These are phyloP conservation scores for Tetrapisispora iriomotensis DNA, from an alignment of 805 yeast species.

Conservation along the genomic window DNA sequence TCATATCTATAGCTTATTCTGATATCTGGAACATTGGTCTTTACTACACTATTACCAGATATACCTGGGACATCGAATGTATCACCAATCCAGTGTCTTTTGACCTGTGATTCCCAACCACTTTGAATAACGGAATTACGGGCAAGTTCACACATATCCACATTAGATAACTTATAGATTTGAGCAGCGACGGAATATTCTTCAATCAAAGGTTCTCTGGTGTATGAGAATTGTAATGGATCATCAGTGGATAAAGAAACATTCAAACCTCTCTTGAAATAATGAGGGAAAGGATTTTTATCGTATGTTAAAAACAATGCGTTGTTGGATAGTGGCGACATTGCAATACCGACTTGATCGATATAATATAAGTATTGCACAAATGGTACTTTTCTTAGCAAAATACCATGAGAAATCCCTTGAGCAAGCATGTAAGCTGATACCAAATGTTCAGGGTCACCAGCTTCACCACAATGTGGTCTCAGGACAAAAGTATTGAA, in stretches of 20 bases:
- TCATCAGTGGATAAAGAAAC: slow-evolving; percentile 95
- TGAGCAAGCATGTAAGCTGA: slow-evolving; percentile 83
- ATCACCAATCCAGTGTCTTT: slow-evolving; percentile 87
- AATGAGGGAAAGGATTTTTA: slow-evolving; percentile 88
- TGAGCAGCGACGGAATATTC: slow-evolving; percentile 98
- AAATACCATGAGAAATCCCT: slow-evolving; percentile 90
- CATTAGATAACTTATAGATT: slow-evolving; percentile 85
- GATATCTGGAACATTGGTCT: slow-evolving; percentile 89
- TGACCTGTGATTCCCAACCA: slow-evolving; percentile 83
- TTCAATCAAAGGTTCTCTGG: slow-evolving; percentile 94
- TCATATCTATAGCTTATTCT: slow-evolving; percentile 78
- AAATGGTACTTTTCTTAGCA: slow-evolving; percentile 87
- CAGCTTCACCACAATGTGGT: slow-evolving; percentile 99
- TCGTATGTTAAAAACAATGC: slow-evolving; percentile 93
- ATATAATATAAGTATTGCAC: slow-evolving; percentile 87
- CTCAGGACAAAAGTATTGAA: slow-evolving; percentile 87
- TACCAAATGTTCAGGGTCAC: slow-evolving; percentile 94
- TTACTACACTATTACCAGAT: slow-evolving; percentile 82
- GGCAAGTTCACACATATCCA: slow-evolving; percentile 96
- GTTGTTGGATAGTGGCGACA: slow-evolving; percentile 96
- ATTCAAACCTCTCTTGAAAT: slow-evolving; percentile 87
- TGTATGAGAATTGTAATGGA: slow-evolving; percentile 93
- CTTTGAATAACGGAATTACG: slow-evolving; percentile 85
- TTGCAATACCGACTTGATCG: slow-evolving; percentile 94
- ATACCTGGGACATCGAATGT: slow-evolving; percentile 48